A percentile compares a stretch with the other conserved stretches of the same genome.
Evolutionary conservation across 1,139 yeast genomes (phyloP).

Genomic region (Taphrina betulina): DNA sequence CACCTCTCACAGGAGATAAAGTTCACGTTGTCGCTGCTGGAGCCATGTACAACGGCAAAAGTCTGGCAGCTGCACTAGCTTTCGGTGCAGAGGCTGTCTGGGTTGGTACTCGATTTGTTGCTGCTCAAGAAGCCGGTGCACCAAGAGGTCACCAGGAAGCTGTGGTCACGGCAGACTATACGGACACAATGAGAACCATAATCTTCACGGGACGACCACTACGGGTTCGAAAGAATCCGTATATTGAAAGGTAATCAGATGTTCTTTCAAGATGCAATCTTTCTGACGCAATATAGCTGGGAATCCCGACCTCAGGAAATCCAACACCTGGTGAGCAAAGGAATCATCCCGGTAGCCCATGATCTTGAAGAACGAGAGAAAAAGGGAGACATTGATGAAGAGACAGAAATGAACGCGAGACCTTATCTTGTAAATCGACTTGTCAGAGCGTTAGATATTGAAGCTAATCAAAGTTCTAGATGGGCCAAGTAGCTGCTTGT

Average conservation of each 20-base stretch:
- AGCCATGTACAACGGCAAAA: constrained; percentile 47
- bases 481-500: constrained; percentile 42
- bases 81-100: constrained; percentile 52
- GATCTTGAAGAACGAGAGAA: constrained; percentile 39
- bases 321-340: constrained; percentile 38
- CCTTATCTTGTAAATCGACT: constrained; percentile 37
- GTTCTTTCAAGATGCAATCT: no score
- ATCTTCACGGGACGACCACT: constrained; percentile 42
- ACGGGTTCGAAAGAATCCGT: constrained; percentile 39
- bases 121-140: constrained; percentile 42
- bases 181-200: constrained; percentile 41
- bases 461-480: constrained; percentile 31
- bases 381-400: constrained; percentile 35
- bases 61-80: constrained; percentile 44
- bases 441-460: constrained; percentile 33
- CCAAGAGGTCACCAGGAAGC: constrained; percentile 40
- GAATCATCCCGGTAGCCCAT: constrained; percentile 39
- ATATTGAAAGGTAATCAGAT: constrained; percentile 37
- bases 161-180: constrained; percentile 39
- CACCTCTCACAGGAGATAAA: constrained; percentile 40
- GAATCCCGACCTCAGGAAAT: constrained; percentile 40
- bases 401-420: constrained; percentile 33
- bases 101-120: constrained; percentile 45
- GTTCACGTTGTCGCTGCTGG: constrained; percentile 51
- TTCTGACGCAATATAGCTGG: constrained; percentile 38